A percentile compares a stretch with the other conserved stretches of the same genome.
phyloP scores from a whole-genome alignment of 129 eudicot genomes.

The Logfia minima region DNA sequence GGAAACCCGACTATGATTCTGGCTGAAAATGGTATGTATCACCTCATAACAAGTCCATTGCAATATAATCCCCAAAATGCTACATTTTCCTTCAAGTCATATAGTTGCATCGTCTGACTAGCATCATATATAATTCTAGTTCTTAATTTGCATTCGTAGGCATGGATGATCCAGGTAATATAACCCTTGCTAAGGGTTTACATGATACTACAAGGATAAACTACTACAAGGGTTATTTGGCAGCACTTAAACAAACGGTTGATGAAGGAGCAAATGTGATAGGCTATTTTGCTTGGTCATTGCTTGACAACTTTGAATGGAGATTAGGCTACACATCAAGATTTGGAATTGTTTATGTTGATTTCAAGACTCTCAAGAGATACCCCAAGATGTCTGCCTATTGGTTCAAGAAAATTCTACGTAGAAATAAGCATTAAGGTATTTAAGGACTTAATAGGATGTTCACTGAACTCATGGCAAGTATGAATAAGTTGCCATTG shows the following conservation, averaged over 20 bases:
- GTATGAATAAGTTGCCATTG: constrained; percentile 6
- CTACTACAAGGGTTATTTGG: constrained; percentile 69
- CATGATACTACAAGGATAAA: constrained; percentile 61
- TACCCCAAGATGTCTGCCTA: constrained; percentile 84
- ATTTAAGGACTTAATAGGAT: background rate
- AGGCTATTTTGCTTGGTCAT: constrained; percentile 95
- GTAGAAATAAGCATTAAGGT: constrained; percentile 32
- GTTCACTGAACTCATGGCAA: background rate
- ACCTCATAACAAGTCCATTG: background rate
- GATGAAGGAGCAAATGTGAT: constrained; percentile 85
- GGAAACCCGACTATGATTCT: constrained; percentile 76
- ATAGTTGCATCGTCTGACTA: background rate
- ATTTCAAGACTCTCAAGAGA: constrained; percentile 78
- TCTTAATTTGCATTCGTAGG: constrained; percentile 42
- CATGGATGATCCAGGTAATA: constrained; percentile 90
- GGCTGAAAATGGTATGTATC: constrained; percentile 74
- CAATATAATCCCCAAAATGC: background rate
- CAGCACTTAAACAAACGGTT: constrained; percentile 54
- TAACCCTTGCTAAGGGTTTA: constrained; percentile 61
- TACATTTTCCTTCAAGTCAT: background rate
- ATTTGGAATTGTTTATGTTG: constrained; percentile 80
- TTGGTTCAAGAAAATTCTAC: constrained; percentile 72
- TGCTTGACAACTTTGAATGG: constrained; percentile 94
- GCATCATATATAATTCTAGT: background rate
- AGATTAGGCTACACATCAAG: constrained; percentile 85